Evolutionary conservation across 192 early-diverging fungal genomes (phyloP).

Genomic region (Geranomyces variabilis): DNA sequence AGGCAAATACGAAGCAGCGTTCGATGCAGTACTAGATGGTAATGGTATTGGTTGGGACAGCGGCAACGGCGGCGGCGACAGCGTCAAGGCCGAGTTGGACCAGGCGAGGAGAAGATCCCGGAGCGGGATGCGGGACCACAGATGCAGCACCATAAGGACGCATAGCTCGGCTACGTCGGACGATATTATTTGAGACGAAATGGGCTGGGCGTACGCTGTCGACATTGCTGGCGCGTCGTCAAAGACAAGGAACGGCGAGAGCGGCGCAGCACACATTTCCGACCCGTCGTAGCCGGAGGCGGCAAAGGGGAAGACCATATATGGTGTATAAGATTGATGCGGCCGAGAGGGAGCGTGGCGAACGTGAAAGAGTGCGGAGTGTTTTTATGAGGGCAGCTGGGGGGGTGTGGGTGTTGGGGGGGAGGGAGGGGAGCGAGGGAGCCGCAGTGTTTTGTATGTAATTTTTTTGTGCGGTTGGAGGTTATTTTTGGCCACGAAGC

Average conservation of each 20-base stretch:
- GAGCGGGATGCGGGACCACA: slow-evolving; percentile 15
- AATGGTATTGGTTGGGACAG: background rate
- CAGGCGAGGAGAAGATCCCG: background rate
- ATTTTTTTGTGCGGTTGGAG: too few relatives aligned
- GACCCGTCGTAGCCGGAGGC: background rate
- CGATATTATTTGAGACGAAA: background rate
- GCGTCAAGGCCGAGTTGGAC: background rate
- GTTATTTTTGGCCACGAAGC: too few relatives aligned
- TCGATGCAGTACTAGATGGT: background rate
- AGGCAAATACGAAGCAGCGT: background rate
- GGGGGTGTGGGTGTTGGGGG: too few relatives aligned
- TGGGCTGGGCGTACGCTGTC: background rate
- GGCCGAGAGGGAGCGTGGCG: too few relatives aligned
- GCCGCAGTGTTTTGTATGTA: too few relatives aligned
- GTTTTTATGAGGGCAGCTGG: too few relatives aligned
- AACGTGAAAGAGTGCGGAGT: too few relatives aligned
- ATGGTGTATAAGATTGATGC: too few relatives aligned
- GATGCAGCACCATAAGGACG: slow-evolving; percentile 14
- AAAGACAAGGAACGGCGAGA: background rate
- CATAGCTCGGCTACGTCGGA: slow-evolving; percentile 18
- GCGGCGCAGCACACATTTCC: background rate
- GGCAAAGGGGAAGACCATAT: too few relatives aligned
- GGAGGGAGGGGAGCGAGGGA: too few relatives aligned
- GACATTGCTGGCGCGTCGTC: background rate
- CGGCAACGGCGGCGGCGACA: too few relatives aligned